phyloP scores from a whole-genome alignment of 169 alveolate species.

The Cryptosporidium parvum region DNA sequence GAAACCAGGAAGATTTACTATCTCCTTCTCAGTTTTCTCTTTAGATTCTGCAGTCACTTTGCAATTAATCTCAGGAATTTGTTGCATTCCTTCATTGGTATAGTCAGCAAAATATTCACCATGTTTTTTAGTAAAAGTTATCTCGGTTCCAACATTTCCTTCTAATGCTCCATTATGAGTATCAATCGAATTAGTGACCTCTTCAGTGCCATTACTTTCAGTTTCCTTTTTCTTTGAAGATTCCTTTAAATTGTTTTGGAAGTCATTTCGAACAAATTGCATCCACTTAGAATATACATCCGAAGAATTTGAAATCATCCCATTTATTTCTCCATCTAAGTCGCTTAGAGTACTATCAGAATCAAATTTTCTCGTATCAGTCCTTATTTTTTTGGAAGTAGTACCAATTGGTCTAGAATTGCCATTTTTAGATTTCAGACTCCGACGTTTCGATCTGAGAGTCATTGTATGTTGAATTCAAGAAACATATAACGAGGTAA shows the following conservation, averaged over 20 bases:
- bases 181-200: neutral
- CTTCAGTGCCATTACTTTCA: neutral
- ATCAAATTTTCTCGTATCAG: neutral
- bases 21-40: neutral
- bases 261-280: constrained; percentile 14
- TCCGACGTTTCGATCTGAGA: neutral
- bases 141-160: neutral
- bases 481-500: neutral
- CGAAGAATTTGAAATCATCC: neutral
- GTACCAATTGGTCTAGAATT: neutral
- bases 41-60: neutral
- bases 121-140: neutral
- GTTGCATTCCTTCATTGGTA: constrained; percentile 47
- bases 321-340: neutral
- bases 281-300: constrained; percentile 21
- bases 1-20: constrained; percentile 43
- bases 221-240: neutral
- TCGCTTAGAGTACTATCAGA: constrained; percentile 14
- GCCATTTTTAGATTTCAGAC: constrained; percentile 20
- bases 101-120: constrained; percentile 39
- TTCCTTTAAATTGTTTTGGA: neutral
- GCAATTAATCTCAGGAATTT: neutral
- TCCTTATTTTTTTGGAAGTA: constrained; percentile 8
- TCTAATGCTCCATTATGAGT: neutral
- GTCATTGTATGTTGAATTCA: neutral